A percentile compares a stretch with the other conserved stretches of the same genome.
These are phyloP conservation scores for Arthrobotrys conoides DNA, from an alignment of 2,329 filamentous ascomycete species.

Conservation along the genomic window DNA sequence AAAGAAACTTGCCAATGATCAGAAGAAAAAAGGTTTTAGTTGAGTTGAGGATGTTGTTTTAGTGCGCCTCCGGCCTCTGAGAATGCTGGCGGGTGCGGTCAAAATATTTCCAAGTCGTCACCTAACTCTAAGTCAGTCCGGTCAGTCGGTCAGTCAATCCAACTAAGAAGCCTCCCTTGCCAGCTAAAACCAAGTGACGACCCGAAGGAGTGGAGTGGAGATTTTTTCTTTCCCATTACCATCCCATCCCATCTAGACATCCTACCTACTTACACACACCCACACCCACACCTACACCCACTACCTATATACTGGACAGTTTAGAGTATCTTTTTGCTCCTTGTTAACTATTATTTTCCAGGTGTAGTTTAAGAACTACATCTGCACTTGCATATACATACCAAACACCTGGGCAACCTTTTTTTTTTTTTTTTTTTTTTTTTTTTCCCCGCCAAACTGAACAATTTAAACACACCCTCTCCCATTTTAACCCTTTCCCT, in stretches of 20 bases:
- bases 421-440: not conserved
- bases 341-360: not conserved
- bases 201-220: constrained; percentile 21
- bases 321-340: not conserved
- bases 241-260: not conserved
- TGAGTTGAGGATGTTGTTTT: constrained; percentile 17
- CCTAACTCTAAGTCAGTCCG: not conserved
- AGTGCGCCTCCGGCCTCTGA: constrained; percentile 32
- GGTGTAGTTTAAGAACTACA: not conserved
- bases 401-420: not conserved
- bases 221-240: not conserved
- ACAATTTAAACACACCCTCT: constrained; percentile 42
- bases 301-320: too few species aligned
- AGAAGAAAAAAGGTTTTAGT: constrained; percentile 15
- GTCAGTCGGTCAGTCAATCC: not conserved
- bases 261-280: not conserved
- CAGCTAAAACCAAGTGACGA: constrained; percentile 31
- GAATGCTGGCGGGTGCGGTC: constrained; percentile 49
- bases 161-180: not conserved
- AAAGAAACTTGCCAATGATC: constrained; percentile 11
- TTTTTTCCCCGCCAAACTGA: not conserved
- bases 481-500: constrained; percentile 37
- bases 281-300: too few species aligned
- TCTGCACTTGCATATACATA: not conserved
- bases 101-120: constrained; percentile 53